These are phyloP conservation scores for Turnera subulata DNA, from an alignment of 345 rosid genomes.

Conservation along the genomic window DNA sequence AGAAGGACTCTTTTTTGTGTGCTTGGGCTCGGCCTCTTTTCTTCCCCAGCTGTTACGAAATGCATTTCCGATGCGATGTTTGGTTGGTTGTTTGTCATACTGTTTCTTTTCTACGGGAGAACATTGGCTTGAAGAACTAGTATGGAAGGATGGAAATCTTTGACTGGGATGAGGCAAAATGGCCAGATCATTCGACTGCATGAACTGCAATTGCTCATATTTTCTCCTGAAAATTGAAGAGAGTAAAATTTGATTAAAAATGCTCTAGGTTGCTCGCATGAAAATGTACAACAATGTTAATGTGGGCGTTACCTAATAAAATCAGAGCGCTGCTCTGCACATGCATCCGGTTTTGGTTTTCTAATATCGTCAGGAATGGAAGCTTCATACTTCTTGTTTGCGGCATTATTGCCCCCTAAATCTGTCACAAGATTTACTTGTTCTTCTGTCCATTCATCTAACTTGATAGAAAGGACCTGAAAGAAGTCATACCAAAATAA, in stretches of 20 bases:
- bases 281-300: not conserved
- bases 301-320: conserved; percentile 59
- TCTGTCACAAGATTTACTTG: conserved; percentile 59
- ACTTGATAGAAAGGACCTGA: conserved; percentile 86
- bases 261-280: not conserved
- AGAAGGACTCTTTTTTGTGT: conserved; percentile 60
- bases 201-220: conserved; percentile 73
- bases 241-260: conserved; percentile 13
- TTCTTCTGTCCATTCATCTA: conserved; percentile 96
- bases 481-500: conserved; percentile 14
- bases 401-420: conserved; percentile 70
- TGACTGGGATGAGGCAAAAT: conserved; percentile 37
- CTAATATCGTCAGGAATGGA: conserved; percentile 44
- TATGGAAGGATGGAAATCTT: conserved; percentile 30
- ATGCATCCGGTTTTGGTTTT: conserved; percentile 80
- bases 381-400: conserved; percentile 77
- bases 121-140: conserved; percentile 27
- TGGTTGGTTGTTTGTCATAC: conserved; percentile 50
- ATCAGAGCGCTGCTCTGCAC: conserved; percentile 68
- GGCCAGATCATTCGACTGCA: conserved; percentile 32
- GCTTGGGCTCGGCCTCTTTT: conserved; percentile 58
- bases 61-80: conserved; percentile 66
- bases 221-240: conserved; percentile 56
- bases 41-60: conserved; percentile 93
- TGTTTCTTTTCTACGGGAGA: conserved; percentile 40